Percentiles rank a stretch among this genome's conserved stretches.
phyloP scores from a whole-genome alignment of 345 rosid genomes.

The Bruguiera parviflora region DNA sequence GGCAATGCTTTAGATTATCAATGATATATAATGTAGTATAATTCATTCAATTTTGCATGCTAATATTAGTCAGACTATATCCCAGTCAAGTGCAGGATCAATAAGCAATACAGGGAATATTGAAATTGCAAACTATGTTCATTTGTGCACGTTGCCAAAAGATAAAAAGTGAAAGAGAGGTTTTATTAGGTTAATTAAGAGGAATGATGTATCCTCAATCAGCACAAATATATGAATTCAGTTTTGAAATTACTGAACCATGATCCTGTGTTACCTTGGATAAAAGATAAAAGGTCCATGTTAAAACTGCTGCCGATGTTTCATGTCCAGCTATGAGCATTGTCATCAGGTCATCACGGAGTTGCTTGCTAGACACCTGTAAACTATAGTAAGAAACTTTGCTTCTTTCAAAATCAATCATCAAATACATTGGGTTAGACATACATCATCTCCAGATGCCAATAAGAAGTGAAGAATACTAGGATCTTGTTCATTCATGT shows the following conservation, averaged over 20 bases:
- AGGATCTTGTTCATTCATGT: constrained; percentile 93
- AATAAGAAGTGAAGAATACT: constrained; percentile 93
- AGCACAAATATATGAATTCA: too few species aligned
- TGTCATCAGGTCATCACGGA: constrained; percentile 97
- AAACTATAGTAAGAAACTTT: constrained; percentile 22
- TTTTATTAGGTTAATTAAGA: too few species aligned
- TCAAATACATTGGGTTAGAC: constrained; percentile 14
- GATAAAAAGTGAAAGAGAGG: background rate
- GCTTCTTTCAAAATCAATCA: constrained; percentile 10
- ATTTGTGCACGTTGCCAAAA: background rate
- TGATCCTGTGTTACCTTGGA: constrained; percentile 47
- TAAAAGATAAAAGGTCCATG: constrained; percentile 93
- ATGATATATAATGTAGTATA: too few species aligned
- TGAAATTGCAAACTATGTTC: too few species aligned
- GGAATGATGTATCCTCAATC: too few species aligned
- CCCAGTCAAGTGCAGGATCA: too few species aligned
- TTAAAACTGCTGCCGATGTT: constrained; percentile 92
- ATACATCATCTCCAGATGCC: constrained; percentile 94
- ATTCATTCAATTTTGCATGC: too few species aligned
- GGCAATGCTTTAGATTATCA: too few species aligned
- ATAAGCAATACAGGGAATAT: too few species aligned
- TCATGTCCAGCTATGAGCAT: constrained; percentile 99
- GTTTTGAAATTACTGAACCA: background rate
- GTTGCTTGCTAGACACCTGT: constrained; percentile 94
- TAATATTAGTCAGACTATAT: too few species aligned